Percentiles rank a stretch among this genome's conserved stretches.
Conservation (phyloP, 2,329 filamentous ascomycete genomes). For the Aspergillus tubingensis region DNA sequence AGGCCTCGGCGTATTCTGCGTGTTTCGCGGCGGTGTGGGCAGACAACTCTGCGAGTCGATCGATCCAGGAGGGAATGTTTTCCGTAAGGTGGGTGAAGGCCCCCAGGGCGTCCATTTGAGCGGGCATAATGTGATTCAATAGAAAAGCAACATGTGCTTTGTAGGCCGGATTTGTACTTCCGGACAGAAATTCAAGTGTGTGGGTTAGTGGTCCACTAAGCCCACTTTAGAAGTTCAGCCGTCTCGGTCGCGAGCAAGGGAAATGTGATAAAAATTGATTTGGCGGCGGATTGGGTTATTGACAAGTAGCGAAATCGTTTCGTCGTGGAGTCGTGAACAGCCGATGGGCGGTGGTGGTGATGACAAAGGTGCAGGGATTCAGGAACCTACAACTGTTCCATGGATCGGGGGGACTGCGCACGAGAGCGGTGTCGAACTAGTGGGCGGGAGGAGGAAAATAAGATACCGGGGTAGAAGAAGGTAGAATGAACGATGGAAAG, state of each 20-base stretch:
- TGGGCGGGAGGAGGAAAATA: conserved; percentile 5
- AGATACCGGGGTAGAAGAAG: conserved; percentile 18
- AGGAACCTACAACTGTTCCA: conserved; percentile 16
- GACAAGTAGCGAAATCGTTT: conserved; percentile 10
- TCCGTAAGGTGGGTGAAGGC: conserved; percentile 49
- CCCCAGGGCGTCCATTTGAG: conserved; percentile 44
- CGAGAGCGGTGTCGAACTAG: not conserved
- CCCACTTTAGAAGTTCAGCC: not conserved
- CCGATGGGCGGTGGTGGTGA: not conserved
- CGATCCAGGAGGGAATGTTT: conserved; percentile 49
- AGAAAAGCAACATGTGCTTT: not conserved
- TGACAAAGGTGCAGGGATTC: conserved; percentile 2
- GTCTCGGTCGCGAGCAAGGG: not conserved
- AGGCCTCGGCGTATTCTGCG: conserved; percentile 47
- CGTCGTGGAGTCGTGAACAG: conserved; percentile 17
- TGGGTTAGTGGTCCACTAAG: not conserved
- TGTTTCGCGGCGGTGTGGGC: conserved; percentile 44
- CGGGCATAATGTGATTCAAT: conserved; percentile 13
- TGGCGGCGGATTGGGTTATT: not conserved
- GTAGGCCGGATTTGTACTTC: conserved; percentile 3
- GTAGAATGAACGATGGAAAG: conserved; percentile 17
- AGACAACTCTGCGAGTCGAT: conserved; percentile 45
- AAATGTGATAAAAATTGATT: not conserved
- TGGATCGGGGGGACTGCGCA: conserved; percentile 13
- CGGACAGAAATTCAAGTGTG: not conserved